These are phyloP conservation scores for Lactuca saligna DNA, from an alignment of 129 eudicot genomes.

Conservation along the genomic window DNA sequence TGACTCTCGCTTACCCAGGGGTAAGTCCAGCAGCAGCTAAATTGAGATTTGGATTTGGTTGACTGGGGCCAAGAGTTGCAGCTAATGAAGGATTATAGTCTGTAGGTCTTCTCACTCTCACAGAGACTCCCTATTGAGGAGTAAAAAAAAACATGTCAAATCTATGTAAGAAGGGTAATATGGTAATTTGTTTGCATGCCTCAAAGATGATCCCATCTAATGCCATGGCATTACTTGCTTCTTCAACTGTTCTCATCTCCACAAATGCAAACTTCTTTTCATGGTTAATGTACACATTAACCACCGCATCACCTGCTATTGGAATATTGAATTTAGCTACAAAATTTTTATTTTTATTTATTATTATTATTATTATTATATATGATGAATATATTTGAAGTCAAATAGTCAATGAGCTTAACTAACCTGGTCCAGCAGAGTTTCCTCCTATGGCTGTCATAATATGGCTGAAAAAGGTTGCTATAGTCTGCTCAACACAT, in stretches of 20 bases:
- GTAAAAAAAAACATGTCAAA: constrained; percentile 20
- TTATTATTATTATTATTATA: too few relatives aligned
- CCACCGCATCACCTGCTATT: constrained; percentile 82
- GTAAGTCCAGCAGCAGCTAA: constrained; percentile 88
- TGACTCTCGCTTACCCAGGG: constrained; percentile 56
- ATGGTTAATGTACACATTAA: constrained; percentile 88
- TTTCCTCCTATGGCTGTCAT: constrained; percentile 91
- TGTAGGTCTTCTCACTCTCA: constrained; percentile 84
- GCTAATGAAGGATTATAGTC: constrained; percentile 91
- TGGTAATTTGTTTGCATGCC: constrained; percentile 41
- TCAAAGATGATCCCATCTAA: constrained; percentile 78
- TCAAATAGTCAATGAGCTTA: constrained; percentile 13
- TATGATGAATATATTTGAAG: neutral
- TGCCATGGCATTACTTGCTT: constrained; percentile 92
- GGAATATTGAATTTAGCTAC: constrained; percentile 12
- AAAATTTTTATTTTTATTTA: neutral
- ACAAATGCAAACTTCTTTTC: constrained; percentile 97
- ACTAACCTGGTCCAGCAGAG: constrained; percentile 86
- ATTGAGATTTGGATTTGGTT: constrained; percentile 82
- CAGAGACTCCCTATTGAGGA: constrained; percentile 75
- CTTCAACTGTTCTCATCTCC: constrained; percentile 98
- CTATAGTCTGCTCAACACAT: constrained; percentile 61
- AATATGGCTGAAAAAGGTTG: constrained; percentile 83
- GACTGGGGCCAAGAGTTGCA: constrained; percentile 93
- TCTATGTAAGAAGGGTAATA: neutral